Evolutionary conservation across 2,329 filamentous ascomycete genomes (phyloP), one percentile per base, ranked within the genome.

Genomic region (Tolypocladium paradoxum): DNA sequence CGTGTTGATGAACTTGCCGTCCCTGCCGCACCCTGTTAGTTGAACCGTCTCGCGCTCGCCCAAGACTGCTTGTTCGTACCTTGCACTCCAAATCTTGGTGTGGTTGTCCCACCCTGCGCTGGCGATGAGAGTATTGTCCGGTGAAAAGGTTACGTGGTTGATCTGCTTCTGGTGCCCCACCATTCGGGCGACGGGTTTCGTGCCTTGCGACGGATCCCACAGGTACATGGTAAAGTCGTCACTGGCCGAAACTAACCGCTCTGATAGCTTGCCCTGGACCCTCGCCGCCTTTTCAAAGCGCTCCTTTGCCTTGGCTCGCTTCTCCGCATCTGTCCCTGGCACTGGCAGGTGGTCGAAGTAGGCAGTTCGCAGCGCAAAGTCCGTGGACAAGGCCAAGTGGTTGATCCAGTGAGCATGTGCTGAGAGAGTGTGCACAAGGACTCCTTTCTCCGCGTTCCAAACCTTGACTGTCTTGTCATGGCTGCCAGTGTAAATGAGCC

Each of bases 221-320:
- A 99, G 78, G 66, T 90, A 96, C 80, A 99, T 92, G 6, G 91
- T 96, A 68, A 91, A 95, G 68, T 99, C 93, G 65, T 97, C 93
- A 59, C 87, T 92, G 2, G 92, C 93, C 9, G 90, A 95, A 3
- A 95, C 88, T 4, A 97, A 73, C 31, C 88, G 82, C 73, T 99
- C 93, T 1, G 87, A 83, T 24, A 95, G 76, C 63, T 85, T 82
- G 29, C 87, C 87, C 58, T 85, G 82, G 31, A 90, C 77, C 2
- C 78, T 87, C 6, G 90, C 89, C 1, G 90, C 90, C 65, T 90
- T 89, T 61, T 93, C 84, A 64, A 96, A 97, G 29, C 90, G 81
- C 60, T 87, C 80, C 67, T 84, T 86, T 0, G 93, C 91, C 66
- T 89, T 89, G 7, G 76, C 74, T 18, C 85, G 73, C 70, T 87